Evolutionary conservation across 371 early-diverging fungal species (phyloP), one percentile per base, ranked within the genome.

Genomic region (Rhizopus sp.): DNA sequence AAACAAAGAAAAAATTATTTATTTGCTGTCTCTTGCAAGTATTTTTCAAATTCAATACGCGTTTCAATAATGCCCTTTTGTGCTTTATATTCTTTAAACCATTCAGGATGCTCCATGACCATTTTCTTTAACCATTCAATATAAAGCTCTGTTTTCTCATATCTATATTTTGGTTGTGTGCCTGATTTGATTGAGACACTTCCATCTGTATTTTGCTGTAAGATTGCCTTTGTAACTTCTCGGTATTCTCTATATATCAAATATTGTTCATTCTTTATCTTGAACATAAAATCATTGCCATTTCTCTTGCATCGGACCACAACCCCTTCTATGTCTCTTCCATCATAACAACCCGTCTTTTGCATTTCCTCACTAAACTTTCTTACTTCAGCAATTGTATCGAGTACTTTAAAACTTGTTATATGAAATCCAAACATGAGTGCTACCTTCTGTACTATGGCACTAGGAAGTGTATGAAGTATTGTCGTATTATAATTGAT

Each of bases 241-340:
- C 98, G 82, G 88, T 94, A 97, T 62, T 97, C 98, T 52, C 98
- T 84, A 72, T 88, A 97, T 81, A 93, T 84, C 31, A 96, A 67
- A 59, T 97, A 97, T 51, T 91, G 88, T 45, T 95, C 93, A 63
- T 89, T 95, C 68, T 96, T 97, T 73, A 94, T 81, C 76, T 97
- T 97, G 78, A 93, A 95, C 68, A 96, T 88, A 50, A 84, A 85
- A 39, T 70, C 78, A 4, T 53, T 55, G 35, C 65, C 69, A 5
- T 48, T 23, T 38, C 68, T 39, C 47, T 71, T 77, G 70, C 92
- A 89, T n/a, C 98, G 86, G 8, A 97, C 85, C 3, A 97, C 98
- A 56, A 93, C 93, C 5, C 98, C 98, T 73, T 98, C 98, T 9
- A 95, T 55, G 4, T 68, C 68, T 77, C 37, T 88, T 64, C 15